phyloP scores from a whole-genome alignment of 345 rosid genomes.

The Microcos paniculata region DNA sequence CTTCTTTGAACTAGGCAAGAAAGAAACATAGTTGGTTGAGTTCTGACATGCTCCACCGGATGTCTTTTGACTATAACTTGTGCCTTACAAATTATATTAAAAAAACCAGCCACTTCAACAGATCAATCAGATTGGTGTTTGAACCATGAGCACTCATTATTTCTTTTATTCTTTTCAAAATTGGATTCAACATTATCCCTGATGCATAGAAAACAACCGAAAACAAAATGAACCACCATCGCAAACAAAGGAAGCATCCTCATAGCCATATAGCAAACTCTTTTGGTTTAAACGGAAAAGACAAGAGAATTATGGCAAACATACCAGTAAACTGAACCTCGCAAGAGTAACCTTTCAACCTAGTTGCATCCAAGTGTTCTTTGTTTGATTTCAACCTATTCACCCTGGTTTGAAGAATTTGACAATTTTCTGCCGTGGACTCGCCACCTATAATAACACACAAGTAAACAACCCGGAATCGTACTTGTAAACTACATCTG shows the following conservation, averaged over 20 bases:
- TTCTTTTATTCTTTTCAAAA: background rate
- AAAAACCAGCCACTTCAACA: background rate
- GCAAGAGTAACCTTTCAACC: slow-evolving; percentile 72
- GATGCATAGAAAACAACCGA: background rate
- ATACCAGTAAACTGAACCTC: slow-evolving; percentile 68
- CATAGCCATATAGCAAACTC: background rate
- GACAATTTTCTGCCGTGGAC: slow-evolving; percentile 73
- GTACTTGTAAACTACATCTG: background rate
- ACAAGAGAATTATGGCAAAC: background rate
- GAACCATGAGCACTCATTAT: background rate
- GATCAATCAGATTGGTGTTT: background rate
- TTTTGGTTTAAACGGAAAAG: background rate
- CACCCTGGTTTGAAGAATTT: slow-evolving; percentile 88
- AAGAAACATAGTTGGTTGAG: too few species aligned
- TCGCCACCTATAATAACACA: slow-evolving; percentile 64
- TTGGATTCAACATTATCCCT: background rate
- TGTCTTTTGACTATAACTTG: too few species aligned
- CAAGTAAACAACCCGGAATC: slow-evolving; percentile 11
- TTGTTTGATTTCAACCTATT: slow-evolving; percentile 72
- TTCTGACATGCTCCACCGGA: too few species aligned
- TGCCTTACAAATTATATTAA: background rate
- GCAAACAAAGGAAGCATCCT: background rate
- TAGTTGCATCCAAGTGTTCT: slow-evolving; percentile 45
- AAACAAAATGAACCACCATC: background rate
- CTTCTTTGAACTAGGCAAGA: too few species aligned